phyloP scores from a whole-genome alignment of 768 basidiomycete species.

The Tricholoma sp. region DNA sequence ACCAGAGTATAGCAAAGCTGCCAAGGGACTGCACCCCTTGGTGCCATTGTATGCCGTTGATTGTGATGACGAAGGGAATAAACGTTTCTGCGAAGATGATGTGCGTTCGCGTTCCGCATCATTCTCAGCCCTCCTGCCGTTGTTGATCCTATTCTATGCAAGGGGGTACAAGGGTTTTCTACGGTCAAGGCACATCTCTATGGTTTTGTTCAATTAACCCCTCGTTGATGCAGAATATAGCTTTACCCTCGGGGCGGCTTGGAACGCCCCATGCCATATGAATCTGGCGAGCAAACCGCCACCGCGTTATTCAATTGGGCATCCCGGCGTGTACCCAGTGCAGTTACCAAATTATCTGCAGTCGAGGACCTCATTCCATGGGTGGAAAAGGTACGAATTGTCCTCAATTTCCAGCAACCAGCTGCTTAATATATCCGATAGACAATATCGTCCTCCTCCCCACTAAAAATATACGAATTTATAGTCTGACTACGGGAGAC shows the following conservation, averaged over 20 bases:
- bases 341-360: slow-evolving; percentile 55
- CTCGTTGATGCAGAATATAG: slow-evolving; percentile 25
- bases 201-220: background rate
- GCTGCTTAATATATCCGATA: background rate
- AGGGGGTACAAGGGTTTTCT: slow-evolving; percentile 87
- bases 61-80: slow-evolving; percentile 82
- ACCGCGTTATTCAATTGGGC: slow-evolving; percentile 74
- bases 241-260: slow-evolving; percentile 75
- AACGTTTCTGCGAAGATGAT: slow-evolving; percentile 77
- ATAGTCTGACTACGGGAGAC: no score
- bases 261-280: slow-evolving; percentile 58
- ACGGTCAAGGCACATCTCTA: slow-evolving; percentile 67
- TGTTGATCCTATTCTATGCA: background rate
- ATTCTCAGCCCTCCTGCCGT: background rate
- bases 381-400: slow-evolving; percentile 54
- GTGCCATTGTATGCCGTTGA: slow-evolving; percentile 92
- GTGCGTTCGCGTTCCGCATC: slow-evolving; percentile 21
- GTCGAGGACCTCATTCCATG: slow-evolving; percentile 58
- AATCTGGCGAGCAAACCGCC: slow-evolving; percentile 64
- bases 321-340: slow-evolving; percentile 66
- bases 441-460: no score
- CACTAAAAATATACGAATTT: no score
- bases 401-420: background rate
- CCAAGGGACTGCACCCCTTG: slow-evolving; percentile 70
- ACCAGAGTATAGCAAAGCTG: slow-evolving; percentile 83